phyloP scores from a whole-genome alignment of 1,139 yeast genomes.

The Zhuliangozyma parablackwelliae region DNA sequence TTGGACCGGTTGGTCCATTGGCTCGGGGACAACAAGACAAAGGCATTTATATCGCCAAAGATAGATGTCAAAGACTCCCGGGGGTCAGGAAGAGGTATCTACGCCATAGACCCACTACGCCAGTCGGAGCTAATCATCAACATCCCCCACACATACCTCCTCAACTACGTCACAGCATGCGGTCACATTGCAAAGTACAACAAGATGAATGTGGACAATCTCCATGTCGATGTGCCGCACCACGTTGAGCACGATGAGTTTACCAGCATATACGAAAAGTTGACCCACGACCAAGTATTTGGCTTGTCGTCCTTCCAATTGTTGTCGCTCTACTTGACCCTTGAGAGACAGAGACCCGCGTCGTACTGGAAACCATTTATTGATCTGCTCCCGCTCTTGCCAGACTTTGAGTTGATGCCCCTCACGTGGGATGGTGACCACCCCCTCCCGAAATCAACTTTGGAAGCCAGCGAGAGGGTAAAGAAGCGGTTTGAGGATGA shows the following conservation, averaged over 20 bases:
- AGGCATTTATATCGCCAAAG: constrained; percentile 21
- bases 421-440: constrained; percentile 44
- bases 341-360: constrained; percentile 36
- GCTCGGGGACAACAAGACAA: too few species aligned
- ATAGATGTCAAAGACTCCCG: constrained; percentile 21
- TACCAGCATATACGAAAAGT: constrained; percentile 27
- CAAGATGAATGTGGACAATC: constrained; percentile 5
- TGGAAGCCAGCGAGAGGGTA: constrained; percentile 33
- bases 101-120: constrained; percentile 31
- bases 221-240: constrained; percentile 1
- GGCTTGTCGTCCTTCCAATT: constrained; percentile 45
- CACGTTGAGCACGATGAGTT: constrained; percentile 17
- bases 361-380: constrained; percentile 69
- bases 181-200: constrained; percentile 29
- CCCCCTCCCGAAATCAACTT: constrained; percentile 37
- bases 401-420: constrained; percentile 49
- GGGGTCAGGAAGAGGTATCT: constrained; percentile 63
- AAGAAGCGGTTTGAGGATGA: constrained; percentile 35
- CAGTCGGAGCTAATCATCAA: constrained; percentile 44
- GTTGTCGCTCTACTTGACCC: constrained; percentile 41
- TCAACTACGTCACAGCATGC: constrained; percentile 57
- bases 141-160: constrained; percentile 55
- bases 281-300: constrained; percentile 25
- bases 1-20: too few species aligned
- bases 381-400: constrained; percentile 47